Evolutionary conservation across 2,329 filamentous ascomycete genomes (phyloP), one percentile per base, ranked within the genome.

Genomic region (Colletotrichum gloeosporioides): DNA sequence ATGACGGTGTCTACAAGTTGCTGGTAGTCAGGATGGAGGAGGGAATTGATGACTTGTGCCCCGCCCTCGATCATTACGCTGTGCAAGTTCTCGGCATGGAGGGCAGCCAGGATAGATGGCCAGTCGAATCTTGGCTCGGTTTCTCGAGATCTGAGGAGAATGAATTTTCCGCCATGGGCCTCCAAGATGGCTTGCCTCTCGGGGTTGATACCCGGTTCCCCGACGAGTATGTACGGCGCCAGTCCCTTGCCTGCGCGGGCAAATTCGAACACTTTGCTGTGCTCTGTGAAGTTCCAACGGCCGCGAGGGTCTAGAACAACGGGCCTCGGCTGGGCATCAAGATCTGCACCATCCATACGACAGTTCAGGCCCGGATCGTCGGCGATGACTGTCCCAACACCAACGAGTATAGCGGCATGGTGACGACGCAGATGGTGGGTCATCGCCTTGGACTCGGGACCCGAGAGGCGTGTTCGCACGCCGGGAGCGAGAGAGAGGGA

Each of bases 51-150:
- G 39, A 98, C 92, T 13, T 89, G 88, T 1, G 91, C 96, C 13
- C 96, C 96, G 0, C 96, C 96, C 84, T 99, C 96, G 65, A 99
- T 90, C 96, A 98, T 98, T 74, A 98, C 88, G 82, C 95, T 98
- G 69, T 85, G 84, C 61, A 98, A 86, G 2, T 92, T 92, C 79
- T 94, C 88, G 1, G 82, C 83, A 39, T 80, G 78, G n/a, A 98
- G 83, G 5, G 87, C 86, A 22, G 84, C 84, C 34, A 98, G 85
- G 18, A 98, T 89, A 55, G 89, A 88, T 13, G 84, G 83, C 95
- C 95, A 98, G 22, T 87, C 84, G 77, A 94, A 89, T 71, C 88
- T 86, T 82, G 70, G 83, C 81, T 62, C 86, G 82, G 75, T 82
- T 78, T 72, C 31, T 8, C 49, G 59, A 39, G 64, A 27, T 18